Percentiles rank a stretch among this genome's conserved stretches.
Conservation (phyloP, 495 filamentous ascomycete species). For the Penicillium lividum region DNA sequence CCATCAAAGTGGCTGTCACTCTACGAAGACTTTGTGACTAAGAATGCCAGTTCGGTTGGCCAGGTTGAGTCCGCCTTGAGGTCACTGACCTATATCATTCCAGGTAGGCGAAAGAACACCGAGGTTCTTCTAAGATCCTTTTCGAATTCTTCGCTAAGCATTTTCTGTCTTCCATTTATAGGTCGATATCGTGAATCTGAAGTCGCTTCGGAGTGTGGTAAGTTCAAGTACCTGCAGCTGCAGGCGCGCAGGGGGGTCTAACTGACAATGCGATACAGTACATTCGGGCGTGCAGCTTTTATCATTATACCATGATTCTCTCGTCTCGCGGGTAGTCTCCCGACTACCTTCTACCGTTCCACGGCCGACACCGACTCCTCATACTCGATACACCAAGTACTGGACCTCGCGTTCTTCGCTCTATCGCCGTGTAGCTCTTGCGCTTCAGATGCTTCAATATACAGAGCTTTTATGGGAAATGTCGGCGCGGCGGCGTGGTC, state of each 20-base stretch:
- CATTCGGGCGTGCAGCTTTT: conserved; percentile 87
- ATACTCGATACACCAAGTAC: conserved; percentile 87
- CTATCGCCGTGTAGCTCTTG: conserved; percentile 74
- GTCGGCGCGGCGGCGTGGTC: conserved; percentile 80
- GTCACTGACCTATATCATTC: conserved; percentile 92
- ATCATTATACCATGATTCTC: conserved; percentile 89
- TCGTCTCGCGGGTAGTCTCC: conserved; percentile 69
- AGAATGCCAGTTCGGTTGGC: conserved; percentile 85
- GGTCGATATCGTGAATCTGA: conserved; percentile 93
- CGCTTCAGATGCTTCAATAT: conserved; percentile 88
- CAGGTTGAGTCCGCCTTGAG: conserved; percentile 92
- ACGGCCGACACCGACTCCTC: conserved; percentile 62
- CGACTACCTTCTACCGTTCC: conserved; percentile 45
- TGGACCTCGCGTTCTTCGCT: conserved; percentile 74
- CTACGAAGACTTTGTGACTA: conserved; percentile 91
- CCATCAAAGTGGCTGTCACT: conserved; percentile 75
- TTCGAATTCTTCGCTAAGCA: neutral
- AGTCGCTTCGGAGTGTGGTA: conserved; percentile 84
- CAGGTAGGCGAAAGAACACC: conserved; percentile 54
- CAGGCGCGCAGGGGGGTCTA: conserved; percentile 6
- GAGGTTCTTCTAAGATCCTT: neutral
- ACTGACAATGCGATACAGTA: conserved; percentile 42
- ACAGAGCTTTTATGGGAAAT: conserved; percentile 87
- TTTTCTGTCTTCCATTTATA: conserved; percentile 25
- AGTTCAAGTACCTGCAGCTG: conserved; percentile 18